Evolutionary conservation across 192 early-diverging fungal genomes (phyloP).

Genomic region (Coemansia sp.): DNA sequence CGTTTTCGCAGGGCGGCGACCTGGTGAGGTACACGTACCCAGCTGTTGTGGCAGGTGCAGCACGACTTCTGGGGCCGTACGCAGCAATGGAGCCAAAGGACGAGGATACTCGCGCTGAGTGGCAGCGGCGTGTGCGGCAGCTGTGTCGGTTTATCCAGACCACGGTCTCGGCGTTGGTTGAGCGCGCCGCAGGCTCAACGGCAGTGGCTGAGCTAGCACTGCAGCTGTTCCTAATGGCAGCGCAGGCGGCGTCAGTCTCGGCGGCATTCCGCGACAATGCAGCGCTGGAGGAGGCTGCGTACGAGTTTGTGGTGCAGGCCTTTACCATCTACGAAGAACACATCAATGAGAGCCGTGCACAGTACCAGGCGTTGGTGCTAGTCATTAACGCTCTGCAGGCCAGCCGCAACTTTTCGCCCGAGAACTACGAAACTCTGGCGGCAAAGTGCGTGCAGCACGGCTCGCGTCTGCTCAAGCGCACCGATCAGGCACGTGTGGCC

Average conservation of each 20-base stretch:
- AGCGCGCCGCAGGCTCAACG: slow-evolving; percentile 55
- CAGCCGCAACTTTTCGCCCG: slow-evolving; percentile 76
- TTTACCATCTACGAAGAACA: slow-evolving; percentile 97
- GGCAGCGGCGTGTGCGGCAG: slow-evolving; percentile 70
- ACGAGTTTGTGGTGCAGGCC: slow-evolving; percentile 97
- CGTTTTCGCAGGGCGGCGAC: slow-evolving; percentile 87
- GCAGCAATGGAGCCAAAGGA: slow-evolving; percentile 32
- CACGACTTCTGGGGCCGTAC: slow-evolving; percentile 50
- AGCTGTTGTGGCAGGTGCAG: slow-evolving; percentile 63
- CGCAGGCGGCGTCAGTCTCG: slow-evolving; percentile 71
- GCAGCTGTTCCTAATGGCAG: slow-evolving; percentile 83
- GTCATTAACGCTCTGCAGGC: slow-evolving; percentile 85
- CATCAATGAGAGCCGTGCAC: slow-evolving; percentile 87
- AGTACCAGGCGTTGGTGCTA: slow-evolving; percentile 84
- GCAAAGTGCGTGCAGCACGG: slow-evolving; percentile 90
- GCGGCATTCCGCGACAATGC: slow-evolving; percentile 59
- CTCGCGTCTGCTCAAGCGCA: slow-evolving; percentile 86
- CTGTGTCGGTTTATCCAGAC: slow-evolving; percentile 90
- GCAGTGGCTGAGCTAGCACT: slow-evolving; percentile 59
- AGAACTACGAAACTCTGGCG: slow-evolving; percentile 94
- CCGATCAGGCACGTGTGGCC: slow-evolving; percentile 90
- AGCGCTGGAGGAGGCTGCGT: slow-evolving; percentile 89
- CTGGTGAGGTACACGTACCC: slow-evolving; percentile 92
- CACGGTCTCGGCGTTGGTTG: slow-evolving; percentile 72
- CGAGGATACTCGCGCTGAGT: slow-evolving; percentile 31